Conservation (phyloP, 2,329 filamentous ascomycete species). For the Penicillium sp. region DNA sequence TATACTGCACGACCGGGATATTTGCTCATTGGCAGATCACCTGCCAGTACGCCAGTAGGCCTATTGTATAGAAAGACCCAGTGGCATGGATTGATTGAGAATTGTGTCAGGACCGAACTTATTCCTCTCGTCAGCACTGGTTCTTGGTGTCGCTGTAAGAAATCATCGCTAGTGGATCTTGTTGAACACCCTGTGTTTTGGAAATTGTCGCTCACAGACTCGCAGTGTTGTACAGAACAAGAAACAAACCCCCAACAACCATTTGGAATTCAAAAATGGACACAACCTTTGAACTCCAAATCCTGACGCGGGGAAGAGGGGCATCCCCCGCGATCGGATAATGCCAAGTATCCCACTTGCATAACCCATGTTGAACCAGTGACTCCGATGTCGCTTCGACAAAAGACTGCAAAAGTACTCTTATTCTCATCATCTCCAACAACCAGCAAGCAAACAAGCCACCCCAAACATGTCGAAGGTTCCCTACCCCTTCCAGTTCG, state of each 20-base stretch:
- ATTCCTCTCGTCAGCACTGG: background rate
- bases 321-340: background rate
- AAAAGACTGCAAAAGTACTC: background rate
- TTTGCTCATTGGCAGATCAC: background rate
- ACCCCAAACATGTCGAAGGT: slow-evolving; percentile 10
- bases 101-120: background rate
- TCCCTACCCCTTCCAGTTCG: slow-evolving; percentile 21
- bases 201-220: background rate
- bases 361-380: background rate
- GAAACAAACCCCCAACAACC: background rate
- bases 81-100: background rate
- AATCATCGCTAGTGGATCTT: background rate
- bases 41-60: background rate
- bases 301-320: background rate
- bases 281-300: background rate
- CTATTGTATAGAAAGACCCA: background rate
- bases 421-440: background rate
- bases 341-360: background rate
- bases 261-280: background rate
- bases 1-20: background rate
- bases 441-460: background rate
- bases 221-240: background rate
- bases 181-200: background rate
- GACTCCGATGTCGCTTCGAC: background rate
- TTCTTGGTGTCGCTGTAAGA: background rate